A percentile compares a stretch with the other conserved stretches of the same genome.
Conservation (phyloP, 2,329 filamentous ascomycete genomes). For the Aureobasidium sp. region DNA sequence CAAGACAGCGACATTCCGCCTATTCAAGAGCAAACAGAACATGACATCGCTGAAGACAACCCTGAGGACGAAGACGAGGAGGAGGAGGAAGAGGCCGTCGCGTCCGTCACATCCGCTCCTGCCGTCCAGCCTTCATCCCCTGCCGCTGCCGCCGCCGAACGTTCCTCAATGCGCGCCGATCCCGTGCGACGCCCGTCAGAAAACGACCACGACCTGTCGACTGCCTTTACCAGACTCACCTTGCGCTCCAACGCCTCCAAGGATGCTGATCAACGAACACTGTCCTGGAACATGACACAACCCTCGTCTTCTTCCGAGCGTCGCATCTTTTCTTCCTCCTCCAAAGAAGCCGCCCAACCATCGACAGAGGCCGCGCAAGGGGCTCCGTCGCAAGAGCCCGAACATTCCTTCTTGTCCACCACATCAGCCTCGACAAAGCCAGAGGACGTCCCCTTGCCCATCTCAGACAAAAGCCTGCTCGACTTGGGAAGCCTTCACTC, state of each 20-base stretch:
- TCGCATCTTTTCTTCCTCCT: neutral
- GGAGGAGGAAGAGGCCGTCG: conserved; percentile 19
- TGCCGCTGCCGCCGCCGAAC: conserved; percentile 33
- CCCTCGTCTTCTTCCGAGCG: neutral
- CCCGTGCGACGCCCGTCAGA: neutral
- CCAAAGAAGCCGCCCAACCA: neutral
- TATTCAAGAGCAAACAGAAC: conserved; percentile 22
- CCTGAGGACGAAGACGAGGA: conserved; percentile 16
- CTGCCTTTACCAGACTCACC: conserved; percentile 4
- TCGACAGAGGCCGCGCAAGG: neutral
- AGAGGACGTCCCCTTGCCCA: conserved; percentile 5
- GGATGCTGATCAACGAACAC: neutral
- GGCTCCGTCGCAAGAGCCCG: neutral
- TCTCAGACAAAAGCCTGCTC: conserved; percentile 5
- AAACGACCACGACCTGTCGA: conserved; percentile 6
- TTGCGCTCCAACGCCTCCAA: conserved; percentile 7
- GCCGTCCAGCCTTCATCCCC: conserved; percentile 32
- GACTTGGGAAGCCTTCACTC: conserved; percentile 18
- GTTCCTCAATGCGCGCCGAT: conserved; percentile 15
- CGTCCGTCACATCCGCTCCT: neutral
- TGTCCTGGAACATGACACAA: neutral
- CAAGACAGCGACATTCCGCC: conserved; percentile 1
- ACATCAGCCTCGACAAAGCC: conserved; percentile 7
- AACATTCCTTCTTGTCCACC: neutral
- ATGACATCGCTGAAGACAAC: conserved; percentile 19